phyloP scores from a whole-genome alignment of 2,329 filamentous ascomycete species.

The Neonectria magnoliae region DNA sequence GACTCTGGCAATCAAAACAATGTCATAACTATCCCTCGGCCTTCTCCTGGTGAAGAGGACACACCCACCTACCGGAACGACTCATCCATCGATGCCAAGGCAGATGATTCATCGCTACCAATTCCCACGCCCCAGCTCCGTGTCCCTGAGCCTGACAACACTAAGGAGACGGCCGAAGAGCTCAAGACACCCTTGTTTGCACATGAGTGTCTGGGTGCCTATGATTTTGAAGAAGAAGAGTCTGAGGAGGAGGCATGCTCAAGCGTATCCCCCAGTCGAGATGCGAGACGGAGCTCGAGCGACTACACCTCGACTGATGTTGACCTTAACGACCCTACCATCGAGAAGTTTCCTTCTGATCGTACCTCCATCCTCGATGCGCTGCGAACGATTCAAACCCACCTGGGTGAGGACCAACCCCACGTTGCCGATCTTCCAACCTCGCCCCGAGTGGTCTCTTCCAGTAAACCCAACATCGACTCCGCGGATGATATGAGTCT shows the following conservation, averaged over 20 bases:
- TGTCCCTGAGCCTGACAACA: constrained; percentile 6
- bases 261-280: constrained; percentile 30
- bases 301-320: constrained; percentile 31
- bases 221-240: constrained; percentile 48
- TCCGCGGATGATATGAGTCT: constrained; percentile 49
- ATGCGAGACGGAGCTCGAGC: constrained; percentile 29
- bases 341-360: constrained; percentile 60
- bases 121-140: neutral
- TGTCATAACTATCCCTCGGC: constrained; percentile 45
- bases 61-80: constrained; percentile 21
- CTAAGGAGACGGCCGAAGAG: constrained; percentile 30
- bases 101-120: neutral
- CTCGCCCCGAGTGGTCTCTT: constrained; percentile 49
- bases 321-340: constrained; percentile 58
- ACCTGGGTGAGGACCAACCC: constrained; percentile 53
- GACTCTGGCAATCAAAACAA: constrained; percentile 61
- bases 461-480: constrained; percentile 50
- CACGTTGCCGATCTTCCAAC: constrained; percentile 49
- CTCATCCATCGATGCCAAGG: constrained; percentile 21
- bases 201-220: constrained; percentile 58
- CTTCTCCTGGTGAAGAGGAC: constrained; percentile 32
- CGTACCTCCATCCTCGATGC: constrained; percentile 56
- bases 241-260: constrained; percentile 42
- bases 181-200: constrained; percentile 55
- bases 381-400: constrained; percentile 58